phyloP scores from a whole-genome alignment of 2,329 filamentous ascomycete genomes.

The Ophiosphaerella herpotricha region DNA sequence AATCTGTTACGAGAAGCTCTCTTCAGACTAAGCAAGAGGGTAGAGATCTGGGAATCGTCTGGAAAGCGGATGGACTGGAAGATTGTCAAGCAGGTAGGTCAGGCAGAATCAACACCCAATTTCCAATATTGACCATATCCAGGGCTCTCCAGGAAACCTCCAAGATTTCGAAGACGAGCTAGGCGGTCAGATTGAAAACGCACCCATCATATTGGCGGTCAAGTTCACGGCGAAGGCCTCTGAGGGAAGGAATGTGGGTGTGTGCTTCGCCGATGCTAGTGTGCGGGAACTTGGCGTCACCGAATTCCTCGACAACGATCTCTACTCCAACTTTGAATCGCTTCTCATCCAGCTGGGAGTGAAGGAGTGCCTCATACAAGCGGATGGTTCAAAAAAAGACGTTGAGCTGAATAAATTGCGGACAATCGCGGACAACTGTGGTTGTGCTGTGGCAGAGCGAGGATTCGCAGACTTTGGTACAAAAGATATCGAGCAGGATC shows the following conservation, averaged over 20 bases:
- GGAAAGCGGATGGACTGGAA: constrained; percentile 86
- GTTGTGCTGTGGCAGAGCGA: constrained; percentile 84
- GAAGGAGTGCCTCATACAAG: constrained; percentile 87
- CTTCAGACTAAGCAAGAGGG: constrained; percentile 84
- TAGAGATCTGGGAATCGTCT: constrained; percentile 85
- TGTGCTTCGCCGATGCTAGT: constrained; percentile 97
- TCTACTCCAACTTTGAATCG: constrained; percentile 97
- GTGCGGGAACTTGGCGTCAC: constrained; percentile 94
- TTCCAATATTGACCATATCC: background rate
- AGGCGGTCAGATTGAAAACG: constrained; percentile 81
- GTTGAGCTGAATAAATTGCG: constrained; percentile 84
- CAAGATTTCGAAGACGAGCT: constrained; percentile 97
- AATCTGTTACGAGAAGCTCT: constrained; percentile 94
- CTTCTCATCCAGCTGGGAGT: constrained; percentile 95
- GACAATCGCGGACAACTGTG: constrained; percentile 89
- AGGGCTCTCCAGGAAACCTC: constrained; percentile 92
- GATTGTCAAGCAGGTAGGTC: constrained; percentile 72
- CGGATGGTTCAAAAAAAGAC: constrained; percentile 80
- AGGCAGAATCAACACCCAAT: background rate
- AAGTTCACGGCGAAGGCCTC: constrained; percentile 87
- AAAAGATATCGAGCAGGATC: constrained; percentile 94
- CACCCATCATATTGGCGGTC: constrained; percentile 92
- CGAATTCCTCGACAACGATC: constrained; percentile 98
- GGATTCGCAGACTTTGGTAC: constrained; percentile 77
- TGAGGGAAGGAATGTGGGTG: constrained; percentile 84